Percentiles rank a stretch among this genome's conserved stretches.
Conservation (phyloP, 345 rosid genomes). For the Clarkia xantiana region DNA sequence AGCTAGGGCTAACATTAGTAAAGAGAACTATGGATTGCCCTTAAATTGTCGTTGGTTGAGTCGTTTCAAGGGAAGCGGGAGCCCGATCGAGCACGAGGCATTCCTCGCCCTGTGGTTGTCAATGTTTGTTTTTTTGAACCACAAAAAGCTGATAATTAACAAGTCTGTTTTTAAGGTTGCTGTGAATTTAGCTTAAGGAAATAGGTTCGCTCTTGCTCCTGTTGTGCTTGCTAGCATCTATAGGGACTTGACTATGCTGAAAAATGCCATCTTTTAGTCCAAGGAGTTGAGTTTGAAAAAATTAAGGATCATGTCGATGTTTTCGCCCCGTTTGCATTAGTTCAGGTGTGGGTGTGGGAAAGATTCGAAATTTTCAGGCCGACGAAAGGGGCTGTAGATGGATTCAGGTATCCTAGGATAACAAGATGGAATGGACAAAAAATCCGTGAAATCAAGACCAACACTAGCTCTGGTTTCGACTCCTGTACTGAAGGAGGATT, state of each 20-base stretch:
- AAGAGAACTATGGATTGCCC: neutral
- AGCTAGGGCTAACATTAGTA: too few relatives aligned
- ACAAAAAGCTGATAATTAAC: neutral
- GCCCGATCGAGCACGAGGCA: constrained; percentile 29
- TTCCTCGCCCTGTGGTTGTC: constrained; percentile 30
- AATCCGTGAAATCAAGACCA: neutral
- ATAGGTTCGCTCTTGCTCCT: constrained; percentile 29
- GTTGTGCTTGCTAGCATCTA: constrained; percentile 28
- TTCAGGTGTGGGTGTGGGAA: constrained; percentile 32
- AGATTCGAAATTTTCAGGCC: constrained; percentile 18
- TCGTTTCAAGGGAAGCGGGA: constrained; percentile 12
- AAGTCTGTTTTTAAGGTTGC: constrained; percentile 15
- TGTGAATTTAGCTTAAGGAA: constrained; percentile 22
- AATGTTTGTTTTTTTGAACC: constrained; percentile 14
- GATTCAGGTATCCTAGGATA: too few relatives aligned
- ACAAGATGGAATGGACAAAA: constrained; percentile 27
- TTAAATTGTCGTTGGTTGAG: neutral
- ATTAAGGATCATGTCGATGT: neutral
- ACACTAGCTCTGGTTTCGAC: constrained; percentile 17
- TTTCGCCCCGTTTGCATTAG: constrained; percentile 19
- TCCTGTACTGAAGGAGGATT: constrained; percentile 9
- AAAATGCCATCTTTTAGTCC: constrained; percentile 5
- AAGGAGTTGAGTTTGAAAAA: too few relatives aligned
- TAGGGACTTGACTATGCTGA: constrained; percentile 18
- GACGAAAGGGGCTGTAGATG: constrained; percentile 8